Conservation (phyloP, 176 grass and related monocot genomes). For the Carex pumila region DNA sequence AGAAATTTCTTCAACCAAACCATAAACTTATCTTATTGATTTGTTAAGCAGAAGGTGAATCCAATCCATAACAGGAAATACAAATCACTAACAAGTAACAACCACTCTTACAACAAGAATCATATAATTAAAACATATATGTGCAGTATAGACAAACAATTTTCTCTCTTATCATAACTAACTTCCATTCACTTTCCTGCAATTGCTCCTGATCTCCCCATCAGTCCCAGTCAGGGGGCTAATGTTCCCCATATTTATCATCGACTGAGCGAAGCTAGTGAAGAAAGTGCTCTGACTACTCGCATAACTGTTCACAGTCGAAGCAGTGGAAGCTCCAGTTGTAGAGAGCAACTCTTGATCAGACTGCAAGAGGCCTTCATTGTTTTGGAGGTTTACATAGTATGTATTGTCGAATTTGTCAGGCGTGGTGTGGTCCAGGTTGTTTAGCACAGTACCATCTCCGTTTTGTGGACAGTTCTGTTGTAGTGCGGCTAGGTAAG, state of each 20-base stretch:
- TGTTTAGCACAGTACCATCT: conserved; percentile 28
- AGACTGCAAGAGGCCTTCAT: conserved; percentile 49
- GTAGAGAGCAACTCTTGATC: conserved; percentile 74
- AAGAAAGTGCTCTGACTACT: conserved; percentile 60
- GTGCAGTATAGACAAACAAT: background rate
- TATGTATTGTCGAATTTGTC: conserved; percentile 67
- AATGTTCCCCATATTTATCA: conserved; percentile 85
- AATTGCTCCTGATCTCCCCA: conserved; percentile 62
- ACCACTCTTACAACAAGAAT: background rate
- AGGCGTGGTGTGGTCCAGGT: conserved; percentile 69
- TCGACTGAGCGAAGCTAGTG: conserved; percentile 46
- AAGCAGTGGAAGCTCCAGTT: conserved; percentile 33
- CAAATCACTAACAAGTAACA: background rate
- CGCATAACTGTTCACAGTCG: conserved; percentile 37
- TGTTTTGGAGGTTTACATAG: conserved; percentile 44
- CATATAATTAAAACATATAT: background rate
- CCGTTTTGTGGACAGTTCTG: conserved; percentile 47
- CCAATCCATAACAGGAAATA: background rate
- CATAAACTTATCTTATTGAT: background rate
- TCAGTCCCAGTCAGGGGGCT: conserved; percentile 36
- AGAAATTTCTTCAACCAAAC: background rate
- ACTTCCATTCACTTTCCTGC: conserved; percentile 47
- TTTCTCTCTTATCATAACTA: conserved; percentile 1
- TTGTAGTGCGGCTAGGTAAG: conserved; percentile 33
- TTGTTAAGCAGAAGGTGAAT: background rate